phyloP scores from a whole-genome alignment of 306 rosid species.

The Sesbania bispinosa region DNA sequence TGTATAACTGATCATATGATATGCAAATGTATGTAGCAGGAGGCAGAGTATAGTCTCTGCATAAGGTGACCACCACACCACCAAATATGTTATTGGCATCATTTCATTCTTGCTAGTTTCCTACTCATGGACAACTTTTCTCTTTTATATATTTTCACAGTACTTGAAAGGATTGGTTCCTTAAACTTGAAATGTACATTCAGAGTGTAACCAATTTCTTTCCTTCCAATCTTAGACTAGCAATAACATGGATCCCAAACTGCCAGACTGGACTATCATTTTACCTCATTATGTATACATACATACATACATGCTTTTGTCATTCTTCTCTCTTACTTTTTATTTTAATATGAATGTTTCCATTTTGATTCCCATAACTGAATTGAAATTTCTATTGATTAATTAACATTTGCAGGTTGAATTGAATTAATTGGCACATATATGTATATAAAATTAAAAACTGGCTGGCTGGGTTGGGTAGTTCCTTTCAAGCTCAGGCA shows the following conservation, averaged over 20 bases:
- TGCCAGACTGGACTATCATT: constrained; percentile 38
- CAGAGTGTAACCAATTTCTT: constrained; percentile 10
- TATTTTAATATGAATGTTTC: too few relatives aligned
- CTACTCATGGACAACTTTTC: constrained; percentile 36
- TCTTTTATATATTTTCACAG: too few relatives aligned
- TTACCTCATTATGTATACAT: constrained; percentile 10
- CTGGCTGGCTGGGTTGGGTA: too few relatives aligned
- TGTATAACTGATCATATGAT: neutral
- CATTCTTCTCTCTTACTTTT: neutral
- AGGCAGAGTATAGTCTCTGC: neutral
- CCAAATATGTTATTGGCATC: constrained; percentile 31
- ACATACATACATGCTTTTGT: too few relatives aligned
- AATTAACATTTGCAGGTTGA: too few relatives aligned
- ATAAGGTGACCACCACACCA: constrained; percentile 39
- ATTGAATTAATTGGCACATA: too few relatives aligned
- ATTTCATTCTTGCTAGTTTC: constrained; percentile 57
- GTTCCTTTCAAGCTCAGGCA: constrained; percentile 24
- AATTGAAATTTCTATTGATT: neutral
- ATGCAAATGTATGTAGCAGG: too few relatives aligned
- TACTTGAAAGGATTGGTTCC: constrained; percentile 33
- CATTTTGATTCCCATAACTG: too few relatives aligned
- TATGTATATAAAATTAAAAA: too few relatives aligned
- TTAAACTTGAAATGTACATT: constrained; percentile 38
- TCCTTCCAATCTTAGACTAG: constrained; percentile 35
- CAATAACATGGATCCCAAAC: constrained; percentile 27